Evolutionary conservation across 2,329 filamentous ascomycete genomes (phyloP), one percentile per base, ranked within the genome.

Genomic region (Apiospora phragmitis): DNA sequence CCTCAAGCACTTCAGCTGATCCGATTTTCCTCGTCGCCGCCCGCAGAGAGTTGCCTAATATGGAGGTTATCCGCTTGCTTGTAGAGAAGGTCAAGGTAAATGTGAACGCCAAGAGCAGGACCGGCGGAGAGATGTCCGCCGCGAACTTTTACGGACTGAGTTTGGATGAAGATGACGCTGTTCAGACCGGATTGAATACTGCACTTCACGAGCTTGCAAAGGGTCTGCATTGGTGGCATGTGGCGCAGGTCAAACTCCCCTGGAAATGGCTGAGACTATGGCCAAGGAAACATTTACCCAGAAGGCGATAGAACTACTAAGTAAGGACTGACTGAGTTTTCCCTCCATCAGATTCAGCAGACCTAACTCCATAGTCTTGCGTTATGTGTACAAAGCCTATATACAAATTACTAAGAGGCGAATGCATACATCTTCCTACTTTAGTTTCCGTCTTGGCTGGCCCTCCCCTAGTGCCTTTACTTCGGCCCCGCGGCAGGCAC

Each of bases 121-220:
- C 11, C 14, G 49, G 49, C 3, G 11, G 29, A 12, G 24, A 6
- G 11, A 16, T 55, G 5, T 55, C 29, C 49, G 24, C 16, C 12
- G 14, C 12, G 0, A 12, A 55, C 11, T 6, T 55, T 7, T 11
- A 29, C 49, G 12, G 8, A 2, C 26, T 26, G 12, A 26, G 24
- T 5, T 18, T 29, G 42, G 3, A 1, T 12, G 12, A 18, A 4
- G 49, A 55, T 4, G 14, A 55, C 11, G 14, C 4, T 2, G 4
- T 29, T 1, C 11, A 29, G 14, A 11, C 32, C 18, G 47, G 67
- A 3, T 6, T 5, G 21, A 68, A 68, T 32, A 62, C 47, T n/a
- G 67, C 67, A 3, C 45, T 68, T 8, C 67, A 68, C 21, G 47
- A 68, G n/a, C 8, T 68, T 12, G 47, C 67, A 8, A 62, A 68